phyloP scores from a whole-genome alignment of 495 filamentous ascomycete genomes.

The Physcia stellaris region DNA sequence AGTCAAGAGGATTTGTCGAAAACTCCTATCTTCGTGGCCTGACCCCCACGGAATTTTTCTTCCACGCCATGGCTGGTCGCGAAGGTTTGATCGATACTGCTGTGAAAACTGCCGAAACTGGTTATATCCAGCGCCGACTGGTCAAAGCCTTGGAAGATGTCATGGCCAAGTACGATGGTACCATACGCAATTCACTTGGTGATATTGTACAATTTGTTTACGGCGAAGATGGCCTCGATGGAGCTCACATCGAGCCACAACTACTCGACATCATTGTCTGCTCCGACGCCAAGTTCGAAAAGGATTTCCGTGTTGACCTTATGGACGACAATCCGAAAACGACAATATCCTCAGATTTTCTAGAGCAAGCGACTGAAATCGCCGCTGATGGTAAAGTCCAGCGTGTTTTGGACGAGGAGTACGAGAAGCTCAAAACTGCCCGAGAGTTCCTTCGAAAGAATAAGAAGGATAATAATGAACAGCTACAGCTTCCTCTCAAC shows the following conservation, averaged over 20 bases:
- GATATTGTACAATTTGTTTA: constrained; percentile 98
- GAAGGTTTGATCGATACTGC: constrained; percentile 99
- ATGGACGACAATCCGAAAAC: constrained; percentile 69
- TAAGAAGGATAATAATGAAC: constrained; percentile 56
- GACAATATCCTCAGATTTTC: constrained; percentile 44
- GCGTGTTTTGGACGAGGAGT: constrained; percentile 75
- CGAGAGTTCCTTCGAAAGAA: constrained; percentile 59
- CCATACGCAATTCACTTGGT: constrained; percentile 88
- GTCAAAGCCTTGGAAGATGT: constrained; percentile 98
- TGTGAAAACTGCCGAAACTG: constrained; percentile 97
- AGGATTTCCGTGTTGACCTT: constrained; percentile 81
- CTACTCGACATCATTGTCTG: constrained; percentile 70
- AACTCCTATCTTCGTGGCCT: constrained; percentile 96
- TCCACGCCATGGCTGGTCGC: constrained; percentile 99
- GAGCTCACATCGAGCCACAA: constrained; percentile 80
- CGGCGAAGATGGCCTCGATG: constrained; percentile 93
- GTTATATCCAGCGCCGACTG: constrained; percentile 95
- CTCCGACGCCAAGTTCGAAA: constrained; percentile 56
- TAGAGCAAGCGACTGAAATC: constrained; percentile 82
- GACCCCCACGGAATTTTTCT: constrained; percentile 95
- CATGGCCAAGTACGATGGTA: constrained; percentile 95
- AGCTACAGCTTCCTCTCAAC: constrained; percentile 85
- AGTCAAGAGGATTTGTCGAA: constrained; percentile 94
- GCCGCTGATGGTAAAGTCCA: constrained; percentile 76
- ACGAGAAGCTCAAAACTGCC: constrained; percentile 59